These are phyloP conservation scores for Begonia fuchsioides DNA, from an alignment of 306 rosid species.

Conservation along the genomic window DNA sequence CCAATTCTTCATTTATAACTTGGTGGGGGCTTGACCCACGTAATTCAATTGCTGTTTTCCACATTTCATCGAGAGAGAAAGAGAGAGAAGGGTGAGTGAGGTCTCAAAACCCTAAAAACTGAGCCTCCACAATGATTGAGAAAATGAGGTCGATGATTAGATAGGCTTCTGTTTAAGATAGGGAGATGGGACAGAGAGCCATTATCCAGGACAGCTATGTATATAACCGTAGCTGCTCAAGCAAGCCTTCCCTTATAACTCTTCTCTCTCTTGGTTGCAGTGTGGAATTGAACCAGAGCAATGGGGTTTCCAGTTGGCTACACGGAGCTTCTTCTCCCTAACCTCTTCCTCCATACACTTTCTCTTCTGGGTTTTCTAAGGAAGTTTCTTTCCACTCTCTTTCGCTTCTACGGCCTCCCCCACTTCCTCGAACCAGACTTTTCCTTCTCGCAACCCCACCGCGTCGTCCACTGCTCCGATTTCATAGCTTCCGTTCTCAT, in stretches of 20 bases:
- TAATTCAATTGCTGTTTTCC: too few species aligned
- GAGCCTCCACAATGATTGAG: neutral
- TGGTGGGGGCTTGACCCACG: too few species aligned
- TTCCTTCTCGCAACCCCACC: conserved; percentile 15
- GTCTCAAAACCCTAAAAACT: too few species aligned
- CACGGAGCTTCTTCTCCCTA: conserved; percentile 50
- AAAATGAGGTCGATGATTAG: neutral
- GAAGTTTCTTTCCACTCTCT: conserved; percentile 28
- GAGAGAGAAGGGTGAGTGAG: too few species aligned
- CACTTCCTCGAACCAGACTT: conserved; percentile 53
- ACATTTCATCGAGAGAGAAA: too few species aligned
- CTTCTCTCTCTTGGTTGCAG: neutral
- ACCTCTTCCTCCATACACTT: conserved; percentile 34
- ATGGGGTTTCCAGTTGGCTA: conserved; percentile 82
- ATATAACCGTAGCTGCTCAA: neutral
- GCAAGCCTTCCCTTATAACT: too few species aligned
- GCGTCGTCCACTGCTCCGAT: conserved; percentile 19
- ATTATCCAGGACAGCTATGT: too few species aligned
- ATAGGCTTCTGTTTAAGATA: too few species aligned
- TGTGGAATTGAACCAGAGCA: too few species aligned
- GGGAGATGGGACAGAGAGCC: too few species aligned
- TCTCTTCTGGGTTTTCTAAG: too few species aligned
- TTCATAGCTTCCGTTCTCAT: conserved; percentile 35
- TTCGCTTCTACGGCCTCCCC: conserved; percentile 36
- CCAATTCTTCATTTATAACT: too few species aligned